Conservation (phyloP, 495 filamentous ascomycete genomes). For the Xylaria venustula region DNA sequence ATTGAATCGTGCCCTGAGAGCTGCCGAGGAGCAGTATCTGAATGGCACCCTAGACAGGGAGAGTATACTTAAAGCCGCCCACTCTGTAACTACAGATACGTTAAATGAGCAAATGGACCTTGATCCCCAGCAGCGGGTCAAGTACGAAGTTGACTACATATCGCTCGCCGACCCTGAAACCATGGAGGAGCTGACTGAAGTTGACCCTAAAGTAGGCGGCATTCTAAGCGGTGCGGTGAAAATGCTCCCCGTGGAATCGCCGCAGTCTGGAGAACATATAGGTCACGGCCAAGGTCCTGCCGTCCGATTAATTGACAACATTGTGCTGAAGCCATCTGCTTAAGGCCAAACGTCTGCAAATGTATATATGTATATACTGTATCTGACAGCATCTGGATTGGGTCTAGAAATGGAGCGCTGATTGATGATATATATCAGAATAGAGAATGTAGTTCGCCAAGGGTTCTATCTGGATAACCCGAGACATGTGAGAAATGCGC, state of each 20-base stretch:
- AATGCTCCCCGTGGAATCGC: constrained; percentile 77
- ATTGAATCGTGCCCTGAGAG: constrained; percentile 63
- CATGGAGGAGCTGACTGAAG: constrained; percentile 69
- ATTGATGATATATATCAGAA: no score
- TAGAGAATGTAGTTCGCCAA: no score
- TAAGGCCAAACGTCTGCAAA: background rate
- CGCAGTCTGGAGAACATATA: constrained; percentile 66
- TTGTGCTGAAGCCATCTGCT: constrained; percentile 61
- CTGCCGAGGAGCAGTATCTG: constrained; percentile 66
- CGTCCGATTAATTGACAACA: constrained; percentile 92
- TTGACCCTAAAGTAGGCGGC: constrained; percentile 66
- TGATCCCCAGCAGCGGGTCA: constrained; percentile 58
- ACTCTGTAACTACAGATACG: constrained; percentile 46
- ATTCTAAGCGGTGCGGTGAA: constrained; percentile 87
- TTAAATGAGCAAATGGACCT: constrained; percentile 63
- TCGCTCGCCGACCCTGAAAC: constrained; percentile 79
- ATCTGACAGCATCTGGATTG: no score
- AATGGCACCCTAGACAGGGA: constrained; percentile 56
- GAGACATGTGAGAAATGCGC: no score
- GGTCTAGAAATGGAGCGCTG: no score
- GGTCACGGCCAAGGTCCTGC: constrained; percentile 64
- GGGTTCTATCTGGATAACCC: no score
- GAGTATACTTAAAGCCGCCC: constrained; percentile 67
- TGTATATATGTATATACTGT: background rate
- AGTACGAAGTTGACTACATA: constrained; percentile 85